Percentiles rank a stretch among this genome's conserved stretches.
phyloP scores from a whole-genome alignment of 768 basidiomycete species.

The Rickenella mellea region DNA sequence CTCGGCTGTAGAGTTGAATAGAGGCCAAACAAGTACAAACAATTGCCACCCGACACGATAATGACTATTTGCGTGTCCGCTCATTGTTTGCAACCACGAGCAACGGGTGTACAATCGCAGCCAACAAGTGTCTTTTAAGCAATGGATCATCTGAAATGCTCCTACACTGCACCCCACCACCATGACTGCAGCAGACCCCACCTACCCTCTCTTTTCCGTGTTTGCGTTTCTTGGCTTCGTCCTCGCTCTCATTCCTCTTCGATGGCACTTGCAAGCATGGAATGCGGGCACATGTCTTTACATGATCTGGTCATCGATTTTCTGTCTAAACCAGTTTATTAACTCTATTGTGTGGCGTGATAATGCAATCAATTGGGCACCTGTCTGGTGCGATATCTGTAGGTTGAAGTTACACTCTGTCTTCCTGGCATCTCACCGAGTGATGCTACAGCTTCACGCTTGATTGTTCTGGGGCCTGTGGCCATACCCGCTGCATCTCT shows the following conservation, averaged over 20 bases:
- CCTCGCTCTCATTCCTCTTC: slow-evolving; percentile 35
- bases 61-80: too few species aligned
- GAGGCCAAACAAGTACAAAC: too few species aligned
- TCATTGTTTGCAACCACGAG: too few species aligned
- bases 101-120: too few species aligned
- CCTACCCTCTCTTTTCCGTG: slow-evolving; percentile 25
- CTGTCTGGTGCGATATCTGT: slow-evolving; percentile 53
- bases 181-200: slow-evolving; percentile 11
- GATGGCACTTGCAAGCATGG: slow-evolving; percentile 59
- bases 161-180: too few species aligned
- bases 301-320: slow-evolving; percentile 45
- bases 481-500: slow-evolving; percentile 10
- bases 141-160: too few species aligned
- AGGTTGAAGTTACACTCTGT: slow-evolving; percentile 10
- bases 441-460: background rate
- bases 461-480: slow-evolving; percentile 2
- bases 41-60: too few species aligned
- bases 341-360: slow-evolving; percentile 66
- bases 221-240: slow-evolving; percentile 31
- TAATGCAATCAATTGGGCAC: slow-evolving; percentile 36
- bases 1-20: too few species aligned
- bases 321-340: slow-evolving; percentile 22
- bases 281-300: slow-evolving; percentile 66
- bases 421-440: background rate
- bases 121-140: too few species aligned